Conservation (phyloP, 176 grass and related monocot genomes). For the Tillandsia fasciculata region DNA sequence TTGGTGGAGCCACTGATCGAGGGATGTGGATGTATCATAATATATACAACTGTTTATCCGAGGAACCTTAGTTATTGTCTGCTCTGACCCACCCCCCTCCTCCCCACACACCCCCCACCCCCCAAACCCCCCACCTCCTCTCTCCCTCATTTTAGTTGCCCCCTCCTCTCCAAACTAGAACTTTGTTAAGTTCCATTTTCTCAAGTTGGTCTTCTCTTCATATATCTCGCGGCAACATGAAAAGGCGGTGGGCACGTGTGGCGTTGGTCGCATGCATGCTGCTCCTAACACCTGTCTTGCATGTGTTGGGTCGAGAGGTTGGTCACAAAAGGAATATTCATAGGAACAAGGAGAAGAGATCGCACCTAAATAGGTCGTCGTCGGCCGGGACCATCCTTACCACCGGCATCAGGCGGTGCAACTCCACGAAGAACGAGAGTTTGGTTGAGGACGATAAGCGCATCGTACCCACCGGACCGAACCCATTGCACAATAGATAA, state of each 20-base stretch:
- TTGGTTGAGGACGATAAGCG: slow-evolving; percentile 45
- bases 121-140: neutral
- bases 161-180: neutral
- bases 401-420: neutral
- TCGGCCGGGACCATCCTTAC: slow-evolving; percentile 20
- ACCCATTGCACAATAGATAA: slow-evolving; percentile 69
- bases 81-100: neutral
- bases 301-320: neutral
- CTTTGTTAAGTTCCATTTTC: neutral
- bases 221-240: neutral
- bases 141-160: neutral
- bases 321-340: neutral
- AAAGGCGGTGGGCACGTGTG: slow-evolving; percentile 42
- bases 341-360: neutral
- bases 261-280: slow-evolving; percentile 38
- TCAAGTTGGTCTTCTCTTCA: neutral
- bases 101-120: slow-evolving; percentile 5
- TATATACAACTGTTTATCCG: slow-evolving; percentile 5
- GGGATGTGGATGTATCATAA: slow-evolving; percentile 15
- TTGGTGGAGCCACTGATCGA: slow-evolving; percentile 42
- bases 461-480: slow-evolving; percentile 65
- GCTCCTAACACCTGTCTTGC: slow-evolving; percentile 21
- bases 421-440: neutral
- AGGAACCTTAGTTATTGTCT: neutral
- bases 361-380: slow-evolving; percentile 6